Conservation (phyloP, 345 rosid species). For the Psidium friedrichsthalianum region DNA sequence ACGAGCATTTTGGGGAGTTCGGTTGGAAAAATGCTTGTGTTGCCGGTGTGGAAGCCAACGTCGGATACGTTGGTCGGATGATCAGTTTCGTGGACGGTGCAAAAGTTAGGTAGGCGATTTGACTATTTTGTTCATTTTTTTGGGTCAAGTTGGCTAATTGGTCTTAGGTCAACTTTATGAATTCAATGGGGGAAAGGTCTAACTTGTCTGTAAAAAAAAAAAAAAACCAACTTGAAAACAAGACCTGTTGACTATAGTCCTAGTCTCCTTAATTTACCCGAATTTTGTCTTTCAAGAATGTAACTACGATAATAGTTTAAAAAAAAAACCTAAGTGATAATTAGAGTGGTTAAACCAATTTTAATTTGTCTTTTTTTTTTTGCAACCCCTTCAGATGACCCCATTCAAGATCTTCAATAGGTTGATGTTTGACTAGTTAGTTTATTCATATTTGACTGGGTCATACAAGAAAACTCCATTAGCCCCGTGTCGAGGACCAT, state of each 20-base stretch:
- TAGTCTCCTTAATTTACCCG: neutral
- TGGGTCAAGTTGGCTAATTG: neutral
- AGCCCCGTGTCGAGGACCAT: neutral
- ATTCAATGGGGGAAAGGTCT: neutral
- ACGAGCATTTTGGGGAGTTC: neutral
- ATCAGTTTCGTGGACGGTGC: neutral
- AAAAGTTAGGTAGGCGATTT: neutral
- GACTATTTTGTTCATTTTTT: neutral
- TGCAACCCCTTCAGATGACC: neutral
- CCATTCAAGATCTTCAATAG: neutral
- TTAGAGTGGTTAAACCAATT: neutral
- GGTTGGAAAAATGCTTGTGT: neutral
- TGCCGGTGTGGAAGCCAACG: neutral
- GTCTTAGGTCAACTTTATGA: neutral
- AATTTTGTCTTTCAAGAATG: neutral
- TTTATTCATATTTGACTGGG: neutral
- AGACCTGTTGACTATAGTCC: neutral
- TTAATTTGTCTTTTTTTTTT: neutral
- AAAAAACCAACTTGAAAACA: neutral
- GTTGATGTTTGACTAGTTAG: neutral
- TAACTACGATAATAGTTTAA: neutral
- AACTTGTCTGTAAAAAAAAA: neutral
- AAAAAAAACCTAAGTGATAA: neutral
- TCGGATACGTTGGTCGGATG: neutral
- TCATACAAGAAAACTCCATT: neutral